These are phyloP conservation scores for Jatropha podagrica DNA, from an alignment of 441 rosid genomes.

Conservation along the genomic window DNA sequence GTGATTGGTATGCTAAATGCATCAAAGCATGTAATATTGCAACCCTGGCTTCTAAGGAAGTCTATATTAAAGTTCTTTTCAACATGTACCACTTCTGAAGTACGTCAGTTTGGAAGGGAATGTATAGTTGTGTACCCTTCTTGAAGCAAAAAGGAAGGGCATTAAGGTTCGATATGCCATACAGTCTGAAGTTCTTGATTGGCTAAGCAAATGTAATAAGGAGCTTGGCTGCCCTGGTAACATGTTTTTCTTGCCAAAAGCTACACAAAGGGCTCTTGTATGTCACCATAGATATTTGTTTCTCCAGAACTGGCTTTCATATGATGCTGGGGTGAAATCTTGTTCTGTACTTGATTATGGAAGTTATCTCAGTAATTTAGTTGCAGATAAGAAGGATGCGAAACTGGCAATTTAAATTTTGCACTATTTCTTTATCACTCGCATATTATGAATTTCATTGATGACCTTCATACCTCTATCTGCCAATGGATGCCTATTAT, in stretches of 20 bases:
- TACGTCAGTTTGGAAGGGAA: not conserved
- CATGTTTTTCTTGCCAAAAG: conserved; percentile 2
- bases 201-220: conserved; percentile 12
- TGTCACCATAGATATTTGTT: not conserved
- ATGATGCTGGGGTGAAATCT: not conserved
- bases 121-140: conserved; percentile 5
- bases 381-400: not conserved
- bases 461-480: not conserved
- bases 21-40: conserved; percentile 1
- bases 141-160: not conserved
- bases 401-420: not conserved
- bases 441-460: not conserved
- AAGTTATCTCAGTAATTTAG: not conserved
- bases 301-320: conserved; percentile 7
- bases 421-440: conserved; percentile 13
- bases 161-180: not conserved
- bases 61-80: conserved; percentile 4
- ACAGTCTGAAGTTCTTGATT: not conserved
- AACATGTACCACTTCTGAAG: not conserved
- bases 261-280: not conserved
- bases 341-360: conserved; percentile 2
- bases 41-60: not conserved
- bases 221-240: conserved; percentile 11
- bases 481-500: not conserved
- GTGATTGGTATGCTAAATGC: not conserved